These are phyloP conservation scores for Rhipidocladum racemiflorum DNA, from an alignment of 176 grass and related monocot species.

Conservation along the genomic window DNA sequence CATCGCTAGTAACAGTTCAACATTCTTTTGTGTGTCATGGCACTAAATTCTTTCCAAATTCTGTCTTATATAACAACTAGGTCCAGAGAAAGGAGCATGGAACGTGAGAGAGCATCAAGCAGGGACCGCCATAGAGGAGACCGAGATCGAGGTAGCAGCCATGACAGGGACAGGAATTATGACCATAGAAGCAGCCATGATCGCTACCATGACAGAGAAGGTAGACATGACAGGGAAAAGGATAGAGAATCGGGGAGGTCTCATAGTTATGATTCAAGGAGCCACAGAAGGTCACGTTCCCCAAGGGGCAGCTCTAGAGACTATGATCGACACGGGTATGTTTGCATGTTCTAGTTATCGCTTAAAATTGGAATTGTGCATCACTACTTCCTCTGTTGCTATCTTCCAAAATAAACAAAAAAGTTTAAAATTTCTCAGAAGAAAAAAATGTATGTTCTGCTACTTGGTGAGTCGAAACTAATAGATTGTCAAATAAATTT, in stretches of 20 bases:
- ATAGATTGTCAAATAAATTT: background rate
- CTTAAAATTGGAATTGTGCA: conserved; percentile 19
- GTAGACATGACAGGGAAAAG: conserved; percentile 43
- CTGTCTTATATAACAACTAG: conserved; percentile 30
- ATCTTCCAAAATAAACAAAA: conserved; percentile 5
- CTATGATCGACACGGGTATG: conserved; percentile 59
- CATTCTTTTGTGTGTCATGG: background rate
- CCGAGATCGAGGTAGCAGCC: conserved; percentile 48
- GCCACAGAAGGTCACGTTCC: conserved; percentile 64
- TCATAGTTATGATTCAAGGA: conserved; percentile 70
- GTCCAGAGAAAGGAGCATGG: conserved; percentile 74
- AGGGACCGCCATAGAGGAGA: conserved; percentile 64
- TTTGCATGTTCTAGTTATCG: conserved; percentile 10
- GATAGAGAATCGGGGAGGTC: conserved; percentile 64
- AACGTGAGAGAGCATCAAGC: conserved; percentile 59
- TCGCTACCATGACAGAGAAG: conserved; percentile 63
- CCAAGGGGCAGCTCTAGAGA: conserved; percentile 65
- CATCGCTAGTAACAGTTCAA: background rate
- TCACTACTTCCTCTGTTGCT: background rate
- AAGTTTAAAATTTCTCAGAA: background rate
- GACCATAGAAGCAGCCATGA: conserved; percentile 63
- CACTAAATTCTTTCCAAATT: background rate
- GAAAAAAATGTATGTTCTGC: background rate
- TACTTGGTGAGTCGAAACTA: background rate
- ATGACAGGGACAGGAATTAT: conserved; percentile 64